These are phyloP conservation scores for Cairneyella variabilis DNA, from an alignment of 495 filamentous ascomycete species.

Conservation along the genomic window DNA sequence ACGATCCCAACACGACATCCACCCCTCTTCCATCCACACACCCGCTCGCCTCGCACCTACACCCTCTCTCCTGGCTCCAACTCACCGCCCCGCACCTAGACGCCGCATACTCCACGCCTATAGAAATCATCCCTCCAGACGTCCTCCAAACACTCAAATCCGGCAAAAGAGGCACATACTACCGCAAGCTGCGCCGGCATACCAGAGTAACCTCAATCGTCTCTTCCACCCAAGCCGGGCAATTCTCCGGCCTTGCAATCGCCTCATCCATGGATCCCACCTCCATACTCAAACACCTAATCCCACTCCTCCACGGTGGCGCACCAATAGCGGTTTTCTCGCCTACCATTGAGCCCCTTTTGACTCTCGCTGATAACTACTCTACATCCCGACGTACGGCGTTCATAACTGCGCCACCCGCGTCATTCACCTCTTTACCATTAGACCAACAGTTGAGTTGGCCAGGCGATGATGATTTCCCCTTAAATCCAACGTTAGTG, in stretches of 20 bases:
- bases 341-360: conserved; percentile 71
- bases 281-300: conserved; percentile 64
- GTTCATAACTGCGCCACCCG: conserved; percentile 44
- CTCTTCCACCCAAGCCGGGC: conserved; percentile 66
- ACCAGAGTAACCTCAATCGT: conserved; percentile 61
- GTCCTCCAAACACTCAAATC: conserved; percentile 63
- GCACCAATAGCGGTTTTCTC: conserved; percentile 83
- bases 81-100: conserved; percentile 72
- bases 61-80: conserved; percentile 85
- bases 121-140: conserved; percentile 47
- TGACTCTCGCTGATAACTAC: conserved; percentile 73
- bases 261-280: conserved; percentile 74
- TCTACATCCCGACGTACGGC: conserved; percentile 70
- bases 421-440: not conserved
- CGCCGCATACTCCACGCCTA: conserved; percentile 59
- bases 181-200: conserved; percentile 84
- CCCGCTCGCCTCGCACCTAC: conserved; percentile 76
- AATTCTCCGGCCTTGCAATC: conserved; percentile 78
- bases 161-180: conserved; percentile 73
- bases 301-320: conserved; percentile 79
- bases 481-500: conserved; percentile 76
- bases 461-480: conserved; percentile 64
- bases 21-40: conserved; percentile 47
- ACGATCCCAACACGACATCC: conserved; percentile 50
- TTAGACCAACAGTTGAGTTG: conserved; percentile 38